Conservation (phyloP, 2,329 filamentous ascomycete genomes). For the Diplodia seriata region DNA sequence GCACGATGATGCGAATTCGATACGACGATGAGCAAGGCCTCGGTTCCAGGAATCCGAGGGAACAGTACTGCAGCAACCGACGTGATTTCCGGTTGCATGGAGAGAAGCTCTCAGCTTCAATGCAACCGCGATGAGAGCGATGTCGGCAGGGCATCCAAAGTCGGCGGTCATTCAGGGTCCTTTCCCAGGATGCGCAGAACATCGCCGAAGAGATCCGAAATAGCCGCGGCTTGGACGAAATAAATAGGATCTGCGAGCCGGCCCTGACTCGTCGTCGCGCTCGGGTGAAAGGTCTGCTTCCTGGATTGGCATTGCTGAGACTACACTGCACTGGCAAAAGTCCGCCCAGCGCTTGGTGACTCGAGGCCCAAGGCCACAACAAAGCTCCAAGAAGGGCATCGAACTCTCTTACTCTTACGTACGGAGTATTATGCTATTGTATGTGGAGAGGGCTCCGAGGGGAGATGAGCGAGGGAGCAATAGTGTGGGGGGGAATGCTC, state of each 20-base stretch:
- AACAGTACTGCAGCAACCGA: slow-evolving; percentile 1
- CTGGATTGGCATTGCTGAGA: slow-evolving; percentile 12
- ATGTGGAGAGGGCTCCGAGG: not conserved
- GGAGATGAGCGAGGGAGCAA: not conserved
- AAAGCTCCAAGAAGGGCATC: not conserved
- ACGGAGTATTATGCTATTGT: not conserved
- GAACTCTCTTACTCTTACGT: not conserved
- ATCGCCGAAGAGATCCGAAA: slow-evolving; percentile 25
- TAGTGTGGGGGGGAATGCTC: slow-evolving; percentile 16
- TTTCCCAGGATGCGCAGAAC: not conserved
- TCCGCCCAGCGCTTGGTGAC: slow-evolving; percentile 15
- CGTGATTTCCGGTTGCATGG: slow-evolving; percentile 3
- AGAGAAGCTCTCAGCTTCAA: slow-evolving; percentile 5
- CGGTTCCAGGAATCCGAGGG: not conserved
- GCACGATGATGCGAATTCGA: not conserved
- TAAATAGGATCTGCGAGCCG: slow-evolving; percentile 1
- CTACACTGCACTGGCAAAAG: not conserved
- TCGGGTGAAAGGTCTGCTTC: not conserved
- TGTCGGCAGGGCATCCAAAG: slow-evolving; percentile 25
- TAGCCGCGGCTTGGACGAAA: slow-evolving; percentile 15
- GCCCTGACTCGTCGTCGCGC: slow-evolving; percentile 1
- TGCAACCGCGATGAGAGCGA: not conserved
- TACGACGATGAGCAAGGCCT: not conserved
- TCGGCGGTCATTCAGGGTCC: not conserved
- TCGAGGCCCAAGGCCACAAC: not conserved